Evolutionary conservation across 345 rosid species (phyloP), one percentile per base, ranked within the genome.

Genomic region (Citrus inodora): DNA sequence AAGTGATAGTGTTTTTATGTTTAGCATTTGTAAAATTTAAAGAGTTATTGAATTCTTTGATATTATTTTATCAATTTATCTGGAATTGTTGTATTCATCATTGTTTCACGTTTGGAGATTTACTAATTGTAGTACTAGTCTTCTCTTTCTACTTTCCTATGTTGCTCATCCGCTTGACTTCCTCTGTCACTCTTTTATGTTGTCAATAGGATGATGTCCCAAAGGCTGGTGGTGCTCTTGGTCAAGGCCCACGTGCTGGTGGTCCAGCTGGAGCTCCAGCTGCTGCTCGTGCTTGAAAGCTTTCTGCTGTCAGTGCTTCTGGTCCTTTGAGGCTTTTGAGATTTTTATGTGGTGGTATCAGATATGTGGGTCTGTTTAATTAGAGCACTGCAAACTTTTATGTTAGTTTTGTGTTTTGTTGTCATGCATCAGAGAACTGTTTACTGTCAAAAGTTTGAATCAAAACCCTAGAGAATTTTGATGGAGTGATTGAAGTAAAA

Each of bases 181-280:
- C 37, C n/a, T n/a, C 7, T 9, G 17, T 48, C 11, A 53, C n/a
- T n/a, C 22, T 53, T 53, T 27, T 28, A 11, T 21, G 7, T 55
- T 3, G 51, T 10, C 33, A 8, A 22, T 77, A 82, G 85, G 85
- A 82, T 38, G 85, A 82, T 70, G 0, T 70, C 4, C 73, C 82
- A 9, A 82, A 82, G 80, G 48, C 82, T 53, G 58, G 58, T 22
- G 85, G 82, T 10, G 79, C 76, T 25, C 60, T 76, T 35, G 84
- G 84, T 38, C 84, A 82, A 70, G 82, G 37, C 7, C 33, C 79
- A 25, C 85, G 82, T 48, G 76, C 84, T 30, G 77, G 76, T 61
- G 82, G 80, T 22, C 81, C 80, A 17, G 69, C 77, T 55, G 83
- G 83, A n/a, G 73, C 66, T 22, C 60, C 76, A 16, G 70, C 48